Percentiles rank a stretch among this genome's conserved stretches.
Evolutionary conservation across 345 rosid genomes (phyloP).

Genomic region (Stellera chamaejasme): DNA sequence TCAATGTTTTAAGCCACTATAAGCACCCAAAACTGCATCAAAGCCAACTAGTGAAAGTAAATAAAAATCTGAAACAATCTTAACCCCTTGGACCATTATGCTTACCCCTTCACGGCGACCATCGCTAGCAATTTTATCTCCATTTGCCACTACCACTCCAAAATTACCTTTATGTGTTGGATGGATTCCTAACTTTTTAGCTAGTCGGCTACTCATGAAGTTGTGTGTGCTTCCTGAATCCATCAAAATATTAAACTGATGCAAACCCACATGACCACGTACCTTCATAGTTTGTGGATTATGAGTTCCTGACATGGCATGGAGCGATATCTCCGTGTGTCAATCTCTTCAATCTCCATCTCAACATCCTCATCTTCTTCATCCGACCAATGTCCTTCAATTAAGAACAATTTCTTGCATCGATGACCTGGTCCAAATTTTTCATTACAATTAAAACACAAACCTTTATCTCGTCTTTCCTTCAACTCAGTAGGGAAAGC

Average conservation of each 20-base stretch:
- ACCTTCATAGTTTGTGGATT: constrained; percentile 6
- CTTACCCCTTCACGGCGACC: background rate
- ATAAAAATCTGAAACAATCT: background rate
- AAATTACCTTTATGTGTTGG: background rate
- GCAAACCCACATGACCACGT: background rate
- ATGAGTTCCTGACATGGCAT: background rate
- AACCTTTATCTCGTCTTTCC: background rate
- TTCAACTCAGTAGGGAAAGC: background rate
- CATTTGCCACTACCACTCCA: background rate
- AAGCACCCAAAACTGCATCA: background rate
- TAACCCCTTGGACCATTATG: background rate
- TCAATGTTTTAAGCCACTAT: background rate
- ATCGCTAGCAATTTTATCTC: background rate
- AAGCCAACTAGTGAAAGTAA: background rate
- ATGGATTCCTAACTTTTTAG: background rate
- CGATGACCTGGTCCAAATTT: background rate
- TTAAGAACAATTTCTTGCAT: background rate
- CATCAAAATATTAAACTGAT: background rate
- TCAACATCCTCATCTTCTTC: background rate
- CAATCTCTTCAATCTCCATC: background rate
- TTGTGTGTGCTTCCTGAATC: background rate
- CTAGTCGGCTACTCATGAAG: background rate
- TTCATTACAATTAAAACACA: background rate
- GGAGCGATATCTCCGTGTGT: background rate
- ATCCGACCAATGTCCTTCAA: background rate